These are phyloP conservation scores for Aureococcus anophagefferens DNA, from an alignment of 108 stramenopile genomes.

Conservation along the genomic window DNA sequence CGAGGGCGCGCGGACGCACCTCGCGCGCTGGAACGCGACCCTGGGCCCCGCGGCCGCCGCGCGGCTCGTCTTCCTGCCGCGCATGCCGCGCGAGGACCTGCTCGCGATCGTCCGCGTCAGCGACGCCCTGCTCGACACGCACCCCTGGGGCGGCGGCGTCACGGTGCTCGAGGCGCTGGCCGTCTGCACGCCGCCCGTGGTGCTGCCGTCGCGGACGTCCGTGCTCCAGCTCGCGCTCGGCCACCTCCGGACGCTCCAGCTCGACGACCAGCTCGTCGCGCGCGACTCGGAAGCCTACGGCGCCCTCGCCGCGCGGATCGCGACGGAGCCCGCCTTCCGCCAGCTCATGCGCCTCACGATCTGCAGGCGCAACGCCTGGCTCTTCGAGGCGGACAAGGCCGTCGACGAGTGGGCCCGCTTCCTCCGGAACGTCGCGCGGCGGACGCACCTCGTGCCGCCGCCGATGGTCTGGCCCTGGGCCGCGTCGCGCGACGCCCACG, in stretches of 20 bases:
- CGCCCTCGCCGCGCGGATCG: background rate
- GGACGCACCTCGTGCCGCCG: too few species aligned
- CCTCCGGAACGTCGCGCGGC: too few species aligned
- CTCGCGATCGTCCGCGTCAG: background rate
- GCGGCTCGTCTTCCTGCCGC: background rate
- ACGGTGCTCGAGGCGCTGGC: constrained; percentile 31
- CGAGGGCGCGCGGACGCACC: constrained; percentile 21
- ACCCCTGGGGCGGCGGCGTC: constrained; percentile 40
- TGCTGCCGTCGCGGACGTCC: background rate
- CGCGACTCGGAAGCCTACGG: background rate
- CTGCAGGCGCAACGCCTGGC: too few species aligned
- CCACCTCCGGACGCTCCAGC: background rate
- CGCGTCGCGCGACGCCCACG: too few species aligned
- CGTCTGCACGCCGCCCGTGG: constrained; percentile 28
- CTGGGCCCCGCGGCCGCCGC: background rate
- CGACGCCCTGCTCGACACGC: constrained; percentile 35
- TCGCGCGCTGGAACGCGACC: constrained; percentile 5
- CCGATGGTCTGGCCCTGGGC: too few species aligned
- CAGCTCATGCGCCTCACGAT: too few species aligned
- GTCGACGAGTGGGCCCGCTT: too few species aligned
- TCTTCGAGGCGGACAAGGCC: too few species aligned
- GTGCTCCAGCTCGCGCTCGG: constrained; percentile 3
- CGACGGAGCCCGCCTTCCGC: background rate
- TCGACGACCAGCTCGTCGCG: background rate
- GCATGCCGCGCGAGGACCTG: background rate